These are phyloP conservation scores for Ophiorrhiza pumila DNA, from an alignment of 257 asterid genomes.

Conservation along the genomic window DNA sequence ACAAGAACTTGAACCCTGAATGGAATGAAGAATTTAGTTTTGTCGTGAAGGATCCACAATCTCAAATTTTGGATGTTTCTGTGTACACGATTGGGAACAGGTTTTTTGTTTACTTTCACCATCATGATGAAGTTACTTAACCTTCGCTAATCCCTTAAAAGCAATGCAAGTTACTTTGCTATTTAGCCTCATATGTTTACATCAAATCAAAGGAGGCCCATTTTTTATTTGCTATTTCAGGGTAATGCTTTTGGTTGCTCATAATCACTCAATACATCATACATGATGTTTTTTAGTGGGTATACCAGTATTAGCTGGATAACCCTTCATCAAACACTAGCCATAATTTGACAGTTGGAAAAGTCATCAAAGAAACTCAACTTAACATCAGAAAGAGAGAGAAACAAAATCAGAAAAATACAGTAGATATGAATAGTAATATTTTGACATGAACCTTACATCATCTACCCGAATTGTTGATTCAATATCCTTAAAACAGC, in stretches of 20 bases:
- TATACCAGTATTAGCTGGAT: no score
- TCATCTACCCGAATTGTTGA: no score
- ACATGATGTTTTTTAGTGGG: neutral
- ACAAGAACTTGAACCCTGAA: conserved; percentile 90
- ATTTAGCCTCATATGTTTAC: neutral
- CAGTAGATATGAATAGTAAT: no score
- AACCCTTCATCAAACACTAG: neutral
- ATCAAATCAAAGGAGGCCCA: no score
- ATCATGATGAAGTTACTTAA: neutral
- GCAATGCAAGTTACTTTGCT: neutral
- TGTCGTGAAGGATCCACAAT: conserved; percentile 74
- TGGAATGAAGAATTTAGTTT: conserved; percentile 89
- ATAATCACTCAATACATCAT: neutral
- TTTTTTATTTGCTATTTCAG: no score
- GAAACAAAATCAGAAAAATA: conserved; percentile 2
- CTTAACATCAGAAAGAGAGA: neutral
- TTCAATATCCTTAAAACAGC: no score
- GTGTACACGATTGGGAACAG: conserved; percentile 97
- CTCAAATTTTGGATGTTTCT: conserved; percentile 56
- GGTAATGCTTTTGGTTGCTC: no score
- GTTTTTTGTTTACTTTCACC: conserved; percentile 27
- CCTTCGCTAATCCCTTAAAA: neutral
- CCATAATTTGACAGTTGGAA: neutral
- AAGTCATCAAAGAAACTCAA: neutral
- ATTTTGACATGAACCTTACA: no score